A percentile compares a stretch with the other conserved stretches of the same genome.
Conservation (phyloP, 768 basidiomycete species). For the Pisolithus sp. region DNA sequence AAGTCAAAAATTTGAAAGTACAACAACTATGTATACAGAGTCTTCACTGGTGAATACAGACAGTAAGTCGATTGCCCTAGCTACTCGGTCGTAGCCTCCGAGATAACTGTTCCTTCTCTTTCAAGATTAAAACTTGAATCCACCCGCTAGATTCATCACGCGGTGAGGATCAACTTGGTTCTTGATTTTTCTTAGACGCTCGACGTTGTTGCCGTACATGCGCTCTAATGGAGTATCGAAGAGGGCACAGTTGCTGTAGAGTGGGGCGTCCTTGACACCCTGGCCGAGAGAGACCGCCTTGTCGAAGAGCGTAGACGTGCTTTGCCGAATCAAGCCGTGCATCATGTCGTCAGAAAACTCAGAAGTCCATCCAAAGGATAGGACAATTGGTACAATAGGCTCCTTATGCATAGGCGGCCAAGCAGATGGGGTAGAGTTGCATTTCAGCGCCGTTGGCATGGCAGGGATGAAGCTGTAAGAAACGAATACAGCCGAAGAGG, state of each 20-base stretch:
- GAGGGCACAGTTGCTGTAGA: constrained; percentile 60
- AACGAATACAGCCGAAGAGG: constrained; percentile 30
- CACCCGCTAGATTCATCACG: constrained; percentile 64
- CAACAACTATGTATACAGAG: too few relatives aligned
- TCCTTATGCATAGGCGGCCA: constrained; percentile 39
- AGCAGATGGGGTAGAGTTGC: constrained; percentile 34
- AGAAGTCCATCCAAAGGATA: constrained; percentile 40
- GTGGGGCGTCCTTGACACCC: constrained; percentile 28
- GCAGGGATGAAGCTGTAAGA: constrained; percentile 49
- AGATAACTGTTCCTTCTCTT: too few relatives aligned
- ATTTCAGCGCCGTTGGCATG: constrained; percentile 35
- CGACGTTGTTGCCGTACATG: constrained; percentile 48
- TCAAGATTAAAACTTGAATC: constrained; percentile 47
- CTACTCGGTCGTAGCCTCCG: too few relatives aligned
- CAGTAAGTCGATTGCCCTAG: too few relatives aligned
- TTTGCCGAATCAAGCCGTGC: constrained; percentile 33
- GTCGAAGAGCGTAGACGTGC: constrained; percentile 33
- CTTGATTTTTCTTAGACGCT: constrained; percentile 35
- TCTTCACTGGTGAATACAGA: too few relatives aligned
- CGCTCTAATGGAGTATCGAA: constrained; percentile 41
- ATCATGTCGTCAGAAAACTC: constrained; percentile 35
- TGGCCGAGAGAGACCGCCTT: constrained; percentile 36
- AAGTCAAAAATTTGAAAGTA: too few relatives aligned
- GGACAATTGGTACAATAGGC: constrained; percentile 40
- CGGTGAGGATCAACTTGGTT: constrained; percentile 45